Conservation (phyloP, 139 green algal genomes). For the Eudorina sp. region DNA sequence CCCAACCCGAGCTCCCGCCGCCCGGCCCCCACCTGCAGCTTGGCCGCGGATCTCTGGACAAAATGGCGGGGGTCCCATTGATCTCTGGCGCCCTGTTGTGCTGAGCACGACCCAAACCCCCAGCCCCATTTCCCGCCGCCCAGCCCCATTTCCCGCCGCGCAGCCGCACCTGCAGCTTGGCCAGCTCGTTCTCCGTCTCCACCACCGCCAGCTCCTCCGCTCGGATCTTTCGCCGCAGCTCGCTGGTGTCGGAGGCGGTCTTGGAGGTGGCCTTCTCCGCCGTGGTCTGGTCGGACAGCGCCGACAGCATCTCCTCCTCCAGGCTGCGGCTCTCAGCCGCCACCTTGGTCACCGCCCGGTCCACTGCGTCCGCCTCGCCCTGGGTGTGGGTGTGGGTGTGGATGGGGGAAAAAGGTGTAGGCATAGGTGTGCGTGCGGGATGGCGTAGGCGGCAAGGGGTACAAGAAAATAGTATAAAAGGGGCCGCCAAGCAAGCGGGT, state of each 20-base stretch:
- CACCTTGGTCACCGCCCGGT: constrained; percentile 59
- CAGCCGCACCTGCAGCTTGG: constrained; percentile 73
- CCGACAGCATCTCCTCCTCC: constrained; percentile 76
- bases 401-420: no score
- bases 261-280: constrained; percentile 82
- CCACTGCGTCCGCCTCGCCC: constrained; percentile 57
- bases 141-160: background rate
- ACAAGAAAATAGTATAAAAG: no score
- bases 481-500: no score
- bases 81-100: no score
- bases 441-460: no score
- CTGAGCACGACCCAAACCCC: no score
- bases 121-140: background rate
- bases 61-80: no score
- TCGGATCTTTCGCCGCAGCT: constrained; percentile 58
- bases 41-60: no score
- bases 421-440: no score
- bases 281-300: constrained; percentile 86
- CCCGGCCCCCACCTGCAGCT: no score
- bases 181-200: constrained; percentile 86
- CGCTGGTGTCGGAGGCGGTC: constrained; percentile 73
- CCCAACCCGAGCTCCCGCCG: no score
- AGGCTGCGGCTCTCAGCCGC: constrained; percentile 54
- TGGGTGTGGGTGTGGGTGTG: constrained; percentile 8
- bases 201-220: constrained; percentile 75